These are phyloP conservation scores for Selaginella tamariscina DNA, from an alignment of 75 land plant genomes.

Conservation along the genomic window DNA sequence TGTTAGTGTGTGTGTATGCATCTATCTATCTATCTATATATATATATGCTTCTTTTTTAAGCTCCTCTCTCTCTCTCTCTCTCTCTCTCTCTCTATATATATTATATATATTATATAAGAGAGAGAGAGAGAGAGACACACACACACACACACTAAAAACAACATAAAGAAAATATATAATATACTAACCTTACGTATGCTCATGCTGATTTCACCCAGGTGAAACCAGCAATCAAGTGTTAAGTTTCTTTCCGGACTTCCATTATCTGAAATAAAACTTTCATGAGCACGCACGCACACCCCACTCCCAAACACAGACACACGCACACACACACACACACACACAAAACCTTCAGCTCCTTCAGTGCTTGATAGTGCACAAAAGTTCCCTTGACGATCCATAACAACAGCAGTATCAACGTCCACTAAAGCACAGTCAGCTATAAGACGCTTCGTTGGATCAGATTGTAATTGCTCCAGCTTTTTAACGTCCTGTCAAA, in stretches of 20 bases:
- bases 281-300: not conserved
- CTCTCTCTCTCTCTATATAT: too few relatives aligned
- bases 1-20: too few relatives aligned
- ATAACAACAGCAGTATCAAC: slow-evolving; percentile 71
- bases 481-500: slow-evolving; percentile 45
- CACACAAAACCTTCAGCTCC: slow-evolving; percentile 43
- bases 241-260: slow-evolving; percentile 74
- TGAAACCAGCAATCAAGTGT: slow-evolving; percentile 58
- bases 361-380: slow-evolving; percentile 43
- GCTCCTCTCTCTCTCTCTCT: too few relatives aligned
- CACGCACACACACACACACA: not conserved
- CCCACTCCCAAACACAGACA: not conserved
- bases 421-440: slow-evolving; percentile 81
- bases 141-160: not conserved
- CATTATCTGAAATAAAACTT: slow-evolving; percentile 41
- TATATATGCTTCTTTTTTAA: too few relatives aligned
- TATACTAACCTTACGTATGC: slow-evolving; percentile 54
- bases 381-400: slow-evolving; percentile 73
- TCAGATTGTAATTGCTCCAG: slow-evolving; percentile 71
- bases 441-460: slow-evolving; percentile 70
- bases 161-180: not conserved
- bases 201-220: slow-evolving; percentile 80
- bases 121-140: too few relatives aligned
- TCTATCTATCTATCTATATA: too few relatives aligned
- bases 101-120: too few relatives aligned